A percentile compares a stretch with the other conserved stretches of the same genome.
These are phyloP conservation scores for Terana coerulea DNA, from an alignment of 768 basidiomycete species.

Conservation along the genomic window DNA sequence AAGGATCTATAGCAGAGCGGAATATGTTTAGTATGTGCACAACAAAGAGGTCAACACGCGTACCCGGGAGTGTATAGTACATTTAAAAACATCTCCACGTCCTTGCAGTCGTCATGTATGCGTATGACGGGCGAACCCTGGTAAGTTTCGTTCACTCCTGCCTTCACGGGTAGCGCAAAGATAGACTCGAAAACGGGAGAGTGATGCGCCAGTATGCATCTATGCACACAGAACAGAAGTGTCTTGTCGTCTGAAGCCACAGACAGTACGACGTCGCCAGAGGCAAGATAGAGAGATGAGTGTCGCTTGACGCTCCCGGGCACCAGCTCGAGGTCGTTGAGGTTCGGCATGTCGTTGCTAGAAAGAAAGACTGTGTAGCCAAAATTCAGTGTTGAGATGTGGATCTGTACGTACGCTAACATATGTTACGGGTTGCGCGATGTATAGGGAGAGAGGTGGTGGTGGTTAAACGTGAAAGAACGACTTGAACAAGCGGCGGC, in stretches of 20 bases:
- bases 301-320: no score
- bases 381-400: no score
- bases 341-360: no score
- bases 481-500: not conserved
- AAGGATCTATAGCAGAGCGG: conserved; percentile 9
- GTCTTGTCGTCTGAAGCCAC: not conserved
- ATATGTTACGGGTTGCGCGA: no score
- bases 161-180: conserved; percentile 1
- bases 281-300: conserved; percentile 1
- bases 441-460: no score
- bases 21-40: not conserved
- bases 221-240: conserved; percentile 8
- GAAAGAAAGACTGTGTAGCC: not conserved
- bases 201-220: conserved; percentile 6
- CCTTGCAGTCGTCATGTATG: conserved; percentile 1
- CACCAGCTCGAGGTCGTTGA: no score
- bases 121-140: conserved; percentile 1
- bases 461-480: not conserved
- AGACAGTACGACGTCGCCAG: conserved; percentile 9
- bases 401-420: no score
- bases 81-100: not conserved
- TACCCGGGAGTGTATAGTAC: conserved; percentile 6
- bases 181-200: conserved; percentile 14
- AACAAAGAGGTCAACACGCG: not conserved
- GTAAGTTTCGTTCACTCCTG: not conserved